Percentiles rank a stretch among this genome's conserved stretches.
Conservation (phyloP, 768 basidiomycete species). For the Hortiboletus campestris region DNA sequence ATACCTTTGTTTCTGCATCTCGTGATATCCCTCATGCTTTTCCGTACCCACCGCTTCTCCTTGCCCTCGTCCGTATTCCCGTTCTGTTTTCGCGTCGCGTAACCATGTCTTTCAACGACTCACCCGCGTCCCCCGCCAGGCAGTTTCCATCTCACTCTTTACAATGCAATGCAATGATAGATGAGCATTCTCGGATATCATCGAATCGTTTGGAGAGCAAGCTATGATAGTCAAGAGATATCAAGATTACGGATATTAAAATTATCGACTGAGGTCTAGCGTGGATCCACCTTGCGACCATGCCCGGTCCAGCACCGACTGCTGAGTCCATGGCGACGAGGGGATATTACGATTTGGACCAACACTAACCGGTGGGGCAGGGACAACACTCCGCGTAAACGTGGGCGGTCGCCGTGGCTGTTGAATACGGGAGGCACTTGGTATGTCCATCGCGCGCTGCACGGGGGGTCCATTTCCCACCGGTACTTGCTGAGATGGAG, state of each 20-base stretch:
- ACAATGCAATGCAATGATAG: conserved; percentile 19
- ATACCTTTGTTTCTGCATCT: conserved; percentile 23
- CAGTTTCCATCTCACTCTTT: background rate
- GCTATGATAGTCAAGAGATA: conserved; percentile 1
- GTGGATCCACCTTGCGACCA: conserved; percentile 42
- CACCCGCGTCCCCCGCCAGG: background rate
- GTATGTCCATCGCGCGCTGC: conserved; percentile 51
- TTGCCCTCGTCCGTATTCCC: background rate
- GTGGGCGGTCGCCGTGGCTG: conserved; percentile 58
- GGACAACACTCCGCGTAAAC: conserved; percentile 41
- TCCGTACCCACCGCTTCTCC: background rate
- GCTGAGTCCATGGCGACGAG: conserved; percentile 40
- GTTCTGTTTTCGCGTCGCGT: background rate
- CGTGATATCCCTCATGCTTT: conserved; percentile 18
- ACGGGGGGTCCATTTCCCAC: conserved; percentile 30
- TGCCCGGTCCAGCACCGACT: conserved; percentile 40
- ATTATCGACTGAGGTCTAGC: conserved; percentile 40
- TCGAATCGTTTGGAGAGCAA: background rate
- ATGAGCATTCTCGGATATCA: background rate
- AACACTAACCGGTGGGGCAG: conserved; percentile 34
- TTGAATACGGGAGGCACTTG: conserved; percentile 50
- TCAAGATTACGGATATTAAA: conserved; percentile 2
- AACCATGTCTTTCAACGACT: background rate
- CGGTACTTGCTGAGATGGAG: conserved; percentile 25
- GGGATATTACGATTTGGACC: conserved; percentile 39